Evolutionary conservation across 2,329 filamentous ascomycete species (phyloP).

Genomic region (Ophiostoma triangulosporum): DNA sequence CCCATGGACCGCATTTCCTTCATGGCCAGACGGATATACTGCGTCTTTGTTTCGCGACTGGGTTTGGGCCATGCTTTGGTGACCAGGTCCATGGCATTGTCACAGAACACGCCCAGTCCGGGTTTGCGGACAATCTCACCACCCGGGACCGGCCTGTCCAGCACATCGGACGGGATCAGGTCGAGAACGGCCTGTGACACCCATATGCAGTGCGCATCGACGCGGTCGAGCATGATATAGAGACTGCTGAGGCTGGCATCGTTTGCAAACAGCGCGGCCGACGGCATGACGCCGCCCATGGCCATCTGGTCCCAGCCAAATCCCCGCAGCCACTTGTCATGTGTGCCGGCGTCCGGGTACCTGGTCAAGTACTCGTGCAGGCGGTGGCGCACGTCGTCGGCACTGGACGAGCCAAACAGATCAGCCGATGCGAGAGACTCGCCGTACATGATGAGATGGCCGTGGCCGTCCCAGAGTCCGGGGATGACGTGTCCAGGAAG

Average conservation of each 20-base stretch:
- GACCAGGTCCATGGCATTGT: conserved; percentile 57
- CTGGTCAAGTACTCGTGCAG: conserved; percentile 36
- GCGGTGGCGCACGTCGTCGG: conserved; percentile 39
- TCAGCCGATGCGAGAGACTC: conserved; percentile 54
- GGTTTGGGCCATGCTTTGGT: conserved; percentile 44
- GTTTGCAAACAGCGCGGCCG: conserved; percentile 40
- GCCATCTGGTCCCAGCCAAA: conserved; percentile 59
- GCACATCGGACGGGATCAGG: conserved; percentile 39
- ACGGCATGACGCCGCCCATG: conserved; percentile 47
- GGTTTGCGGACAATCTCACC: conserved; percentile 50
- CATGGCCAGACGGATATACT: conserved; percentile 48
- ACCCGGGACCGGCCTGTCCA: conserved; percentile 40
- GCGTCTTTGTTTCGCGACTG: conserved; percentile 34
- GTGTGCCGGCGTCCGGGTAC: conserved; percentile 35
- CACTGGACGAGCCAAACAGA: conserved; percentile 43
- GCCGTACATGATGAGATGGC: conserved; percentile 50
- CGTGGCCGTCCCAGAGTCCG: conserved; percentile 59
- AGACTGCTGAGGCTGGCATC: conserved; percentile 30
- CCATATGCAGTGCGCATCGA: conserved; percentile 59
- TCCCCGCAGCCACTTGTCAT: conserved; percentile 46
- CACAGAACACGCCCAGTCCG: conserved; percentile 56
- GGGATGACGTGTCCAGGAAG: conserved; percentile 45
- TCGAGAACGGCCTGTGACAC: conserved; percentile 50
- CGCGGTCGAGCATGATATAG: conserved; percentile 56
- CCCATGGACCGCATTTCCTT: conserved; percentile 47